These are phyloP conservation scores for Aspergillus arachidicola DNA, from an alignment of 2,329 filamentous ascomycete species.

Conservation along the genomic window DNA sequence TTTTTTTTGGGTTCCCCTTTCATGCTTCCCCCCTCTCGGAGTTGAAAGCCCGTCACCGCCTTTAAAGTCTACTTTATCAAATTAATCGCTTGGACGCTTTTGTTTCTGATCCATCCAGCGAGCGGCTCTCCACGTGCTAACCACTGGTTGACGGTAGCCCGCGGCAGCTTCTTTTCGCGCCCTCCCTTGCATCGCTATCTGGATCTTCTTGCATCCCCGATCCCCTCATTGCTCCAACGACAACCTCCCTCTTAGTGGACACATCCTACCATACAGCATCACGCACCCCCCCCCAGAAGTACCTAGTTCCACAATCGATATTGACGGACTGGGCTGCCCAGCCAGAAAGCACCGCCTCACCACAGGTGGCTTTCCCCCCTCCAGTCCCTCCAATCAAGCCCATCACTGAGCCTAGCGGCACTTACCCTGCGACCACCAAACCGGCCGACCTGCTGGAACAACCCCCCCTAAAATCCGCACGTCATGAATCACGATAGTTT, in stretches of 20 bases:
- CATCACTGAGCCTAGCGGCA: slow-evolving; percentile 15
- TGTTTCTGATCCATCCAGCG: slow-evolving; percentile 13
- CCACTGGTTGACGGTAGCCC: slow-evolving; percentile 24
- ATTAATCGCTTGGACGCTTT: background rate
- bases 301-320: slow-evolving; percentile 11
- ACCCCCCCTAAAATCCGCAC: slow-evolving; percentile 33
- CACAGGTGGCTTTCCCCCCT: slow-evolving; percentile 24
- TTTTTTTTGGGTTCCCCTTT: background rate
- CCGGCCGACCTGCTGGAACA: slow-evolving; percentile 26
- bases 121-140: slow-evolving; percentile 29
- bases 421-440: slow-evolving; percentile 19
- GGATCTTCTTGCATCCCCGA: slow-evolving; percentile 24
- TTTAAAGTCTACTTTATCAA: slow-evolving; percentile 5
- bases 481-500: slow-evolving; percentile 41
- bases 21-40: background rate
- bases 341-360: slow-evolving; percentile 28
- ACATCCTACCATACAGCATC: slow-evolving; percentile 21
- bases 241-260: background rate
- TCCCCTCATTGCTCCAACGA: slow-evolving; percentile 17
- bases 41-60: slow-evolving; percentile 14
- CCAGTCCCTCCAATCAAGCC: slow-evolving; percentile 25
- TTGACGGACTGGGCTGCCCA: slow-evolving; percentile 20
- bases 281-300: slow-evolving; percentile 12
- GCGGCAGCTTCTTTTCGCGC: slow-evolving; percentile 23
- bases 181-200: slow-evolving; percentile 26